phyloP scores from a whole-genome alignment of 306 rosid species.

The Geum urbanum region DNA sequence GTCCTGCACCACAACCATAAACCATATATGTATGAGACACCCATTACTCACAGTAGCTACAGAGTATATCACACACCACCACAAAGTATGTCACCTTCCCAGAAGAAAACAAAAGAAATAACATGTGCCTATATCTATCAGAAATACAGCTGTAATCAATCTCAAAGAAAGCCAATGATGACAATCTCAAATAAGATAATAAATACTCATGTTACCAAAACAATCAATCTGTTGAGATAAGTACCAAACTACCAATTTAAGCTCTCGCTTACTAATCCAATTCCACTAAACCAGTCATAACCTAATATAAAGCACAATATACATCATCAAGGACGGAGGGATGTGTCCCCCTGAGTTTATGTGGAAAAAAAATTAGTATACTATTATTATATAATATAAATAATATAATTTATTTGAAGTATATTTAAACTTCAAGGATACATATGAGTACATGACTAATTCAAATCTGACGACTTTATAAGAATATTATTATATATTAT shows the following conservation, averaged over 20 bases:
- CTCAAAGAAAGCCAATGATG: not conserved
- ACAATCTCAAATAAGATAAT: not conserved
- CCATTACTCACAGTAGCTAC: not conserved
- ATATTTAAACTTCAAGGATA: too few species aligned
- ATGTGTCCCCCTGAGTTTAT: too few species aligned
- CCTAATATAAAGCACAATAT: not conserved
- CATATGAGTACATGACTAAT: too few species aligned
- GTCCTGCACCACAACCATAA: slow-evolving; percentile 48
- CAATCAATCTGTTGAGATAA: not conserved
- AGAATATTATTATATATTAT: too few species aligned
- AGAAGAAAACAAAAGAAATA: too few species aligned
- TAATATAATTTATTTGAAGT: too few species aligned
- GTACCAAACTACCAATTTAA: not conserved
- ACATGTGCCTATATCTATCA: not conserved
- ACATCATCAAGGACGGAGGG: too few species aligned
- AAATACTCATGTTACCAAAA: not conserved
- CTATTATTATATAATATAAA: too few species aligned
- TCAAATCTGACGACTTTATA: too few species aligned
- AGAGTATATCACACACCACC: not conserved
- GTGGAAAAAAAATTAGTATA: too few species aligned
- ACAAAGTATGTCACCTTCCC: too few species aligned
- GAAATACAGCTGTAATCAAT: not conserved
- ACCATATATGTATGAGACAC: not conserved
- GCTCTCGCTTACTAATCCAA: not conserved
- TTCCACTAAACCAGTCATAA: not conserved